A percentile compares a stretch with the other conserved stretches of the same genome.
Evolutionary conservation across 768 basidiomycete genomes (phyloP).

Genomic region (Pulveroboletus frians): DNA sequence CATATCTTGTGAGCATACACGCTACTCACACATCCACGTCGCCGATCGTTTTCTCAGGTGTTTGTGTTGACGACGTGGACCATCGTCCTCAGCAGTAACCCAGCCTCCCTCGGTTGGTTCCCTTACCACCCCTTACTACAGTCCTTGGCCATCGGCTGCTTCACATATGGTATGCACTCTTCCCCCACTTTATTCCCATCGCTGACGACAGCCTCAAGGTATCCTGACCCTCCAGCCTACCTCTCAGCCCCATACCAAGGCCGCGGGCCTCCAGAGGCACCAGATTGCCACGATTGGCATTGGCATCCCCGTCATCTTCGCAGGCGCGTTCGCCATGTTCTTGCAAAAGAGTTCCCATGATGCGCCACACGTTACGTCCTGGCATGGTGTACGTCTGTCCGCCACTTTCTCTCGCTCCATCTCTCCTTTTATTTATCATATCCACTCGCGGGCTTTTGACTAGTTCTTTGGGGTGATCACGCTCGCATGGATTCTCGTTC

Average conservation of each 20-base stretch:
- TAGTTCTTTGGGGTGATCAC: slow-evolving; percentile 51
- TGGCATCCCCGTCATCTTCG: slow-evolving; percentile 51
- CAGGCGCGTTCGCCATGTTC: slow-evolving; percentile 59
- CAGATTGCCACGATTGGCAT: slow-evolving; percentile 54
- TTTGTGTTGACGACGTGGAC: slow-evolving; percentile 42
- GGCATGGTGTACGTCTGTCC: slow-evolving; percentile 60
- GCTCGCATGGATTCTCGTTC: slow-evolving; percentile 57
- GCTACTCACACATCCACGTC: background rate
- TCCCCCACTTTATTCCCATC: background rate
- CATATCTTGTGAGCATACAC: slow-evolving; percentile 14
- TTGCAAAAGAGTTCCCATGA: slow-evolving; percentile 53
- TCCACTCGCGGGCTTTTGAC: background rate
- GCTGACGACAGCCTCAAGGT: slow-evolving; percentile 35
- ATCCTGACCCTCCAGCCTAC: slow-evolving; percentile 76
- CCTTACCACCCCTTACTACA: slow-evolving; percentile 63
- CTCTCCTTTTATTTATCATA: background rate
- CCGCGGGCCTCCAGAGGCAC: slow-evolving; percentile 64
- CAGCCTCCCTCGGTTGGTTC: slow-evolving; percentile 52
- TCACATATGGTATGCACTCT: slow-evolving; percentile 53
- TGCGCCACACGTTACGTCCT: slow-evolving; percentile 58
- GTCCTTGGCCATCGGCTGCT: slow-evolving; percentile 46
- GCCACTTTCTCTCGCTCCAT: background rate
- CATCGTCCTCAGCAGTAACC: slow-evolving; percentile 42
- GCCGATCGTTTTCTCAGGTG: slow-evolving; percentile 26
- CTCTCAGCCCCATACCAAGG: slow-evolving; percentile 57